These are phyloP conservation scores for Carpinus fangiana DNA, from an alignment of 306 rosid genomes.

Conservation along the genomic window DNA sequence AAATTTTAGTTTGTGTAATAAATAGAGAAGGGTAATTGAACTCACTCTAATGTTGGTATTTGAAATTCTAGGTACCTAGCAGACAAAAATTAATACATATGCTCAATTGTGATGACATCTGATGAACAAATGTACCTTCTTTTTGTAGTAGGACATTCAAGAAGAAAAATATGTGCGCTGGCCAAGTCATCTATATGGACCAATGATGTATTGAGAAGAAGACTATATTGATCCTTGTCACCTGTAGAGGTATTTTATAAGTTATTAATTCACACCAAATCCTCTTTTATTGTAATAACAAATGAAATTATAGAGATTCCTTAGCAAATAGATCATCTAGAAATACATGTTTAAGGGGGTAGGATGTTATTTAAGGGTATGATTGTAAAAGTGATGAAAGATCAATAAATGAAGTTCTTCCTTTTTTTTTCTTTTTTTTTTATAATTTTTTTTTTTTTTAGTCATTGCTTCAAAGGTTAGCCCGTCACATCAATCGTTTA, in stretches of 20 bases:
- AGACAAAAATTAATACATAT: slow-evolving; percentile 31
- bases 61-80: slow-evolving; percentile 46
- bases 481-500: no score
- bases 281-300: no score
- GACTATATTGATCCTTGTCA: slow-evolving; percentile 32
- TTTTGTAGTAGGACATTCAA: slow-evolving; percentile 49
- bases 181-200: slow-evolving; percentile 66
- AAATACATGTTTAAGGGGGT: no score
- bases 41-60: slow-evolving; percentile 61
- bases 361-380: no score
- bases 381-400: no score
- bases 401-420: no score
- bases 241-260: slow-evolving; percentile 32
- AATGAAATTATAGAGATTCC: no score
- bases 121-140: slow-evolving; percentile 68
- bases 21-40: neutral
- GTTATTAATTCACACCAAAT: no score
- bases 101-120: slow-evolving; percentile 29
- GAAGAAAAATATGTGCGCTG: slow-evolving; percentile 55
- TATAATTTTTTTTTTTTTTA: no score
- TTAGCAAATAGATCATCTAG: no score
- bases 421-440: no score
- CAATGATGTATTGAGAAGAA: slow-evolving; percentile 21
- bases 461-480: no score
- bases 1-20: neutral